Base-by-base conservation (phyloP, 352 stramenopile species). In the Globisporangium nagaii region DNA sequence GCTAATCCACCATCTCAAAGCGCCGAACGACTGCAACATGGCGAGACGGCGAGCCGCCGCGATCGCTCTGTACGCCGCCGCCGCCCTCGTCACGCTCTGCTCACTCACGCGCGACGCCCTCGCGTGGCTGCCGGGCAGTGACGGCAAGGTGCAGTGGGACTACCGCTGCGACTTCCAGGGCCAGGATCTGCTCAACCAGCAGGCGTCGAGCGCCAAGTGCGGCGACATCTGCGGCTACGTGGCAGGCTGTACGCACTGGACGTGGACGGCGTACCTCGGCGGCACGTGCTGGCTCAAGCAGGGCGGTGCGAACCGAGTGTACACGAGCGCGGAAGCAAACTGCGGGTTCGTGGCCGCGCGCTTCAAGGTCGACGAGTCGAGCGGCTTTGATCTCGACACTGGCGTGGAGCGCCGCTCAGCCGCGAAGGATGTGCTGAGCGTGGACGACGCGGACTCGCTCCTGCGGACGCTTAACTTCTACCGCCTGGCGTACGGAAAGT, bases 251-350 rank as follows among this genome's bases (percentile, higher is more conserved):
- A 67, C 70, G 43, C 70, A 79, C 45, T 79, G 66, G 66, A 71
- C 63, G 32, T 79, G 66, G 66, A 62, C 56, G 19, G n/a, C 44
- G 17, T 53, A 53, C 19, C 28, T 39, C 5, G 50, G 36, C 27
- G 68, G 68, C 43, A 72, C 62, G 22, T 78, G 69, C 30, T 60
- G 61, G 41, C 66, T 75, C 30, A 70, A 72, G 35, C 47, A 63
- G 6, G 63, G 63, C 30, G 22, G 5, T 25, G 27, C 25, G 17
- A 50, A 49, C 28, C 51, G 51, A 12, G 37, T 60, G 28, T 44
- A 48, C 31, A 24, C 17, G 35, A 47, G 42, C 11, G 15, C 35
- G 8, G 47, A 36, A 3, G 27, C 51, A 2, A 58, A 58, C 27
- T 62, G 55, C 37, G 55, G 55, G 6, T 62, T 59, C 28, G 24